phyloP scores from a whole-genome alignment of 2,329 filamentous ascomycete genomes.

The Phialophora chinensis region DNA sequence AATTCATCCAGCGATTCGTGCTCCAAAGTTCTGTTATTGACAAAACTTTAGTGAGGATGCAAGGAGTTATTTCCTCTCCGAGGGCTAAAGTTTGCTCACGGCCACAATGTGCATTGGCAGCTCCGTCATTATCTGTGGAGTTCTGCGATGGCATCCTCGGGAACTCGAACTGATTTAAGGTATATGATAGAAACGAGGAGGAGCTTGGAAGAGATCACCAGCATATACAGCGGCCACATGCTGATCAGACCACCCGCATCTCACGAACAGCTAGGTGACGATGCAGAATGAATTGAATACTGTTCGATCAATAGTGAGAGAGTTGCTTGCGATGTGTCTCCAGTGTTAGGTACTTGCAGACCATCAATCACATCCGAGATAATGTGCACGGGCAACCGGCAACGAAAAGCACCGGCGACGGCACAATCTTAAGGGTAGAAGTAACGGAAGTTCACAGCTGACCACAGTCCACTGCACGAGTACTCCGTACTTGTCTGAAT shows the following conservation, averaged over 20 bases:
- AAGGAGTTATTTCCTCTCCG: not conserved
- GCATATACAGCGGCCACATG: not conserved
- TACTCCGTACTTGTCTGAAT: not conserved
- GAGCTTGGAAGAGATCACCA: not conserved
- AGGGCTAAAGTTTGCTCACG: not conserved
- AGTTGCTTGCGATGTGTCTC: not conserved
- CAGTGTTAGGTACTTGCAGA: not conserved
- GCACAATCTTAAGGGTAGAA: not conserved
- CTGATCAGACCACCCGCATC: not conserved
- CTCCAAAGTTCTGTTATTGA: not conserved
- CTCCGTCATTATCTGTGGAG: not conserved
- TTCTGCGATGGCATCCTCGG: not conserved
- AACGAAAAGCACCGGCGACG: not conserved
- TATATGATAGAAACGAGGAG: not conserved
- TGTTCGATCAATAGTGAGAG: not conserved
- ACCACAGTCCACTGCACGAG: not conserved
- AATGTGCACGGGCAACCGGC: not conserved
- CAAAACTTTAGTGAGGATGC: not conserved
- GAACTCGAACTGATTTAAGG: not conserved
- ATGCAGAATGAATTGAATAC: not conserved
- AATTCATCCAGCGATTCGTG: not conserved
- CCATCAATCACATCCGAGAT: not conserved
- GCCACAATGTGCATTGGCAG: not conserved
- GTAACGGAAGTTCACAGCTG: not conserved
- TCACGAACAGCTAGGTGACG: not conserved